Evolutionary conservation across 345 rosid species (phyloP), one percentile per base, ranked within the genome.

Genomic region (Corymbia maculata): DNA sequence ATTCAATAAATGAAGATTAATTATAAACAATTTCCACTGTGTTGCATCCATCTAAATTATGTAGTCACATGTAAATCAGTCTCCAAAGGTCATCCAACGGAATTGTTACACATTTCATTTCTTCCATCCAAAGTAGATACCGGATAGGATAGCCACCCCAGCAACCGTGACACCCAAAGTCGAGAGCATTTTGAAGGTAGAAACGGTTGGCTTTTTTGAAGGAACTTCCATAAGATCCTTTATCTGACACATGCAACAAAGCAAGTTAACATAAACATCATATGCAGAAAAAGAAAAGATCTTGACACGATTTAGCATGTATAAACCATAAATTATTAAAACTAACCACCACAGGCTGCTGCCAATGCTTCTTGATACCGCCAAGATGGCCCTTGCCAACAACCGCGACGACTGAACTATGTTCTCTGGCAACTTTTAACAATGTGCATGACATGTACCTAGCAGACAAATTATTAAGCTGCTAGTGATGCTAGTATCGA

Each of bases 311-410:
- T 36, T 75, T 75, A 75, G 84, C 28, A 42, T 75, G 84, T 21
- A 42, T 75, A 75, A 75, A 75, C 49, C 49, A 82, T 82, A 30
- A 50, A 85, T 26, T 11, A 32, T 51, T 80, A 53, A 44, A 26
- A 94, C 95, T 32, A 28, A 97, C 97, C 92, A 44, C 87, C 87
- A 98, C 92, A 88, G 97, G 96, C 88, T 97, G 98, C 94, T 94
- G 89, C 99, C 99, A 98, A 50, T 95, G 90, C 90, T 94, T 95
- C 95, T 92, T 93, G 86, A 98, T 98, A 90, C 99, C 99, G 59
- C 92, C 91, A 88, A 98, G 90, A 91, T 98, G 99, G n/a, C 99
- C 99, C 94, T 93, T 98, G n/a, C 99, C 99, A 51, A 98, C 96
- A 6, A 98, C 99, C 51, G 98, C 99, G 50, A 98, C 99, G 4